Conservation (phyloP, 2,329 filamentous ascomycete species). For the Cordyceps fumosorosea region DNA sequence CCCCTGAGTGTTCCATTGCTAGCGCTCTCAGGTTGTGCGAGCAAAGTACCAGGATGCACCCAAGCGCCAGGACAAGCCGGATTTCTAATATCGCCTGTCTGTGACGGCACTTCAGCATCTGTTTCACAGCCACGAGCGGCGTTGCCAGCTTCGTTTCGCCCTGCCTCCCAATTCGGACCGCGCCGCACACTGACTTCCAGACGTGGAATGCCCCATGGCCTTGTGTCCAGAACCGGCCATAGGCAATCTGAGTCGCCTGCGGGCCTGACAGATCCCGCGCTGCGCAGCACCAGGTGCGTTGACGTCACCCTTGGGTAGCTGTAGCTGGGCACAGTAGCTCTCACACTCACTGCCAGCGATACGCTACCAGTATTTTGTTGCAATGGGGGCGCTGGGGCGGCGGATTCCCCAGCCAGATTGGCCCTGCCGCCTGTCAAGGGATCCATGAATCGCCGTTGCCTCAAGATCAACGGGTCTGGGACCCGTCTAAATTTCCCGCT, state of each 20-base stretch:
- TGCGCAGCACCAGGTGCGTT: conserved; percentile 1
- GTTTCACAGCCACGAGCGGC: conserved; percentile 13
- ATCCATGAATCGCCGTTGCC: background rate
- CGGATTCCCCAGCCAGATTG: background rate
- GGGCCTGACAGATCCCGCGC: conserved; percentile 9
- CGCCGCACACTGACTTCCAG: background rate
- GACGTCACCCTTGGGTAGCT: background rate
- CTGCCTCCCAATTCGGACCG: conserved; percentile 3
- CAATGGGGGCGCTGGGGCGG: background rate
- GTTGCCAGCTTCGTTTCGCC: background rate
- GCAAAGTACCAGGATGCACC: background rate
- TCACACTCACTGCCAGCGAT: background rate
- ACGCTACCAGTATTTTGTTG: background rate
- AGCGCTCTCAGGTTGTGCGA: background rate
- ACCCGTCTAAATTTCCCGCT: background rate
- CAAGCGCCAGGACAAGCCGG: background rate
- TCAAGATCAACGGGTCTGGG: background rate
- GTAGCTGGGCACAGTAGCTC: background rate
- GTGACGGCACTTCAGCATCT: background rate
- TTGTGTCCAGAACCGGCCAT: conserved; percentile 2
- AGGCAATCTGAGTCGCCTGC: conserved; percentile 11
- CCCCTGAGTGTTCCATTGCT: background rate
- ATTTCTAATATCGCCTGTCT: background rate
- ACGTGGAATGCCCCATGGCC: background rate
- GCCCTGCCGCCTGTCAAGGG: background rate